Conservation (phyloP, 148 eudicot species). For the Camellia japonica region DNA sequence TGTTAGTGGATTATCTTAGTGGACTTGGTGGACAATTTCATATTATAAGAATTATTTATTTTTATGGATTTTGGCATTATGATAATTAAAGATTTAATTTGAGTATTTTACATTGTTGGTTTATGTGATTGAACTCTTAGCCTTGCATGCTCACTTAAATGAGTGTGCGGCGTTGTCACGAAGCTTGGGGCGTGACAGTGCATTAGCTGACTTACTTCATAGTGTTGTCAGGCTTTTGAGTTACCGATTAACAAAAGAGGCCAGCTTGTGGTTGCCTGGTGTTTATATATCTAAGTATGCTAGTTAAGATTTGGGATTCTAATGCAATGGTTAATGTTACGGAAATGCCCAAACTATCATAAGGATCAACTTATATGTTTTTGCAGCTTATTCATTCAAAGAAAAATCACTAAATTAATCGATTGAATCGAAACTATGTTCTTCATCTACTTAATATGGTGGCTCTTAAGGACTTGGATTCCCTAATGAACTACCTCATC, state of each 20-base stretch:
- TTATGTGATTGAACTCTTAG: too few species aligned
- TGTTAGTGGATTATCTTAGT: too few species aligned
- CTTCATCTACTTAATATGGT: neutral
- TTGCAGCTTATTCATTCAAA: neutral
- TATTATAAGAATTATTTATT: too few species aligned
- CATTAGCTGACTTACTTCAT: neutral
- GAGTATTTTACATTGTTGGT: too few species aligned
- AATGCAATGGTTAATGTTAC: neutral
- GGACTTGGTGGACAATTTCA: too few species aligned
- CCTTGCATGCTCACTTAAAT: too few species aligned
- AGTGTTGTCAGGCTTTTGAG: conserved; percentile 12
- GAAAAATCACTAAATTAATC: neutral
- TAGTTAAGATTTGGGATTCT: neutral
- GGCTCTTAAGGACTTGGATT: neutral
- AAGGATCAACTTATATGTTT: neutral
- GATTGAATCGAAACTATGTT: neutral
- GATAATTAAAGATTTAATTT: too few species aligned
- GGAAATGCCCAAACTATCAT: neutral
- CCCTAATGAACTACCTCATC: neutral
- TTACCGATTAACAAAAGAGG: neutral
- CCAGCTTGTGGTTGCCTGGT: neutral
- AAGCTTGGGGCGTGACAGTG: neutral
- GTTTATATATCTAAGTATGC: neutral
- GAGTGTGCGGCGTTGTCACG: too few species aligned
- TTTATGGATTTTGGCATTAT: too few species aligned